Evolutionary conservation across 441 rosid genomes (phyloP), one percentile per base, ranked within the genome.

Genomic region (Erodium chrysanthum): DNA sequence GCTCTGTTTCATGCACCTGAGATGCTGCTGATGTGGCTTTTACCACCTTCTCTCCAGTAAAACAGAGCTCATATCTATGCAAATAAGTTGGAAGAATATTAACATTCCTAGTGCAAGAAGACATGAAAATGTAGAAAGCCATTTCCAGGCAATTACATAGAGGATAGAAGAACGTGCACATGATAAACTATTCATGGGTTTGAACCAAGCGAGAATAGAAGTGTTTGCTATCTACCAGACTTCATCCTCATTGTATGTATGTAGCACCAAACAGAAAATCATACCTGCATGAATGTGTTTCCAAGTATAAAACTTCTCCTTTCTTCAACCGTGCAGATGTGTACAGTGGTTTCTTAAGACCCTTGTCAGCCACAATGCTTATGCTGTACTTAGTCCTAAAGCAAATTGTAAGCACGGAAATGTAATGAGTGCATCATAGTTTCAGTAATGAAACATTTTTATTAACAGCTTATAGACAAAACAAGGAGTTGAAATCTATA

Each of bases 271-370:
- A 15, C 50, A 29, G 65, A 29, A 6, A 8, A 23, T 46, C 52
- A 21, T 82, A 91, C 99, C 97, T 92, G 98, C 93, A 87, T 12
- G 96, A 86, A 79, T 90, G 97, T 56, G 98, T 95, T 76, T 92
- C 99, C 44, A 90, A 73, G 83, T 90, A 95, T 70, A 95, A 67
- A 74, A 92, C 99, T 76, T 95, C 98, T 73, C 98, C 98, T 77
- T 92, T 95, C 82, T 92, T 95, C 85, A 95, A 80, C 27, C 98
- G 97, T 18, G 98, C 97, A 75, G 99, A 95, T 68, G 99, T 95
- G 75, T 85, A 90, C 0, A 88, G 89, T 46, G 96, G 87, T 78
- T 90, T 91, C 76, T 95, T 95, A 69, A 95, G 87, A 77, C 99
- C 99, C 77, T 91, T 95, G 75, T 95, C 99, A 2, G 99, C 97